phyloP scores from a whole-genome alignment of 2,329 filamentous ascomycete genomes.

The Ceratocystis alfenasii region DNA sequence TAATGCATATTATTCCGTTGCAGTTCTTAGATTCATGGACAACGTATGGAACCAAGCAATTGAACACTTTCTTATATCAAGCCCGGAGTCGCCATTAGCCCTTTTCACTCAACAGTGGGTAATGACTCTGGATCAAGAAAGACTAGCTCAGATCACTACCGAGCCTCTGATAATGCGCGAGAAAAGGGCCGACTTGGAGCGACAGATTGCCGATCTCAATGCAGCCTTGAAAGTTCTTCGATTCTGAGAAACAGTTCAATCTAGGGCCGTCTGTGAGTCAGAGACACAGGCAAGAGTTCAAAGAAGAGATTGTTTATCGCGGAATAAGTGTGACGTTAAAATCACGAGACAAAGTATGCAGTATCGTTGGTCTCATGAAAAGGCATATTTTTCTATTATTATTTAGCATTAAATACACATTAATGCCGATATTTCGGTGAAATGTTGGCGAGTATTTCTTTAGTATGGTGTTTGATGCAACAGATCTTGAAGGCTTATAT shows the following conservation, averaged over 20 bases:
- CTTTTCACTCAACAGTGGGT: slow-evolving; percentile 29
- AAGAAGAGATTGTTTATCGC: no score
- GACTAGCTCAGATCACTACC: slow-evolving; percentile 26
- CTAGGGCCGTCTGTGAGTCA: not conserved
- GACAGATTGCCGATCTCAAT: slow-evolving; percentile 19
- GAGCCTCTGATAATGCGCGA: slow-evolving; percentile 29
- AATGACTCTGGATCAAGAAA: slow-evolving; percentile 23
- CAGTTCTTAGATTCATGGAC: slow-evolving; percentile 29
- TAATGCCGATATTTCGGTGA: not conserved
- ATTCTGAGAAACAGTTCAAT: not conserved
- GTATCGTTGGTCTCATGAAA: not conserved
- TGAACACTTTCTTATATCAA: slow-evolving; percentile 26
- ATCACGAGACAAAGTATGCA: not conserved
- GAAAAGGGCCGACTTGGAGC: slow-evolving; percentile 34
- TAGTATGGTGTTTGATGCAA: no score
- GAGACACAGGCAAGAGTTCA: no score
- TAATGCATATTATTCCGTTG: slow-evolving; percentile 29
- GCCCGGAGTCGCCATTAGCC: slow-evolving; percentile 26
- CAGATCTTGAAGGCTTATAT: no score
- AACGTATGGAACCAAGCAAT: slow-evolving; percentile 30
- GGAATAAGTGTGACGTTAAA: not conserved
- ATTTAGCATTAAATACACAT: not conserved
- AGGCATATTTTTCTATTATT: not conserved
- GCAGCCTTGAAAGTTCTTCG: slow-evolving; percentile 10
- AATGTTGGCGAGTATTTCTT: not conserved